Conservation (phyloP, 2,329 filamentous ascomycete genomes). For the Claviceps sp. region DNA sequence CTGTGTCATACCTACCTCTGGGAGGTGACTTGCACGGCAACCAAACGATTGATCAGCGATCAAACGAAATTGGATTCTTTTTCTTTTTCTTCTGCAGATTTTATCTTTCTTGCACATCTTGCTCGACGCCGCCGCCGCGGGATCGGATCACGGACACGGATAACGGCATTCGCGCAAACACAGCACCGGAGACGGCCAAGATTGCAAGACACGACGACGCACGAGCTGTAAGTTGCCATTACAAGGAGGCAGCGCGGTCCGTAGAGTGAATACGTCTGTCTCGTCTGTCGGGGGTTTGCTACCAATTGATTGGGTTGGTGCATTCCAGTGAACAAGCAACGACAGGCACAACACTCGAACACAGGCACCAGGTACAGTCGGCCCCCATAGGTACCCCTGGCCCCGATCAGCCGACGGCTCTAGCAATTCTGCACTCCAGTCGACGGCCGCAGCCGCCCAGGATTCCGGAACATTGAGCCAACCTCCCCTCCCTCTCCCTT, state of each 20-base stretch:
- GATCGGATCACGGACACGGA: no score
- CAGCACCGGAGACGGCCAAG: no score
- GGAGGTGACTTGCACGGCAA: neutral
- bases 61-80: neutral
- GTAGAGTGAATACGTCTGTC: neutral
- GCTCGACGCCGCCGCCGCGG: neutral
- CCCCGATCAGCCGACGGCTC: neutral
- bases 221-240: neutral
- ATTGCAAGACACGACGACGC: no score
- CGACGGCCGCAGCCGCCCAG: neutral
- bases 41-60: neutral
- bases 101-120: neutral
- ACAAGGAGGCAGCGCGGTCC: no score
- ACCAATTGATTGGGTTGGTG: neutral
- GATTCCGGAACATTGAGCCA: constrained; percentile 1
- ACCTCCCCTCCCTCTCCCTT: constrained; percentile 6
- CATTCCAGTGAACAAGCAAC: constrained; percentile 1
- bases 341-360: neutral
- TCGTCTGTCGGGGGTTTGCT: neutral
- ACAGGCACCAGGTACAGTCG: neutral
- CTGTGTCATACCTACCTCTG: neutral
- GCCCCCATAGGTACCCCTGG: neutral
- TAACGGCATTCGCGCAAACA: no score
- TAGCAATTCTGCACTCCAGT: constrained; percentile 7
- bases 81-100: neutral